Conservation (phyloP, 768 basidiomycete species). For the Hortiboletus flavorubellus region DNA sequence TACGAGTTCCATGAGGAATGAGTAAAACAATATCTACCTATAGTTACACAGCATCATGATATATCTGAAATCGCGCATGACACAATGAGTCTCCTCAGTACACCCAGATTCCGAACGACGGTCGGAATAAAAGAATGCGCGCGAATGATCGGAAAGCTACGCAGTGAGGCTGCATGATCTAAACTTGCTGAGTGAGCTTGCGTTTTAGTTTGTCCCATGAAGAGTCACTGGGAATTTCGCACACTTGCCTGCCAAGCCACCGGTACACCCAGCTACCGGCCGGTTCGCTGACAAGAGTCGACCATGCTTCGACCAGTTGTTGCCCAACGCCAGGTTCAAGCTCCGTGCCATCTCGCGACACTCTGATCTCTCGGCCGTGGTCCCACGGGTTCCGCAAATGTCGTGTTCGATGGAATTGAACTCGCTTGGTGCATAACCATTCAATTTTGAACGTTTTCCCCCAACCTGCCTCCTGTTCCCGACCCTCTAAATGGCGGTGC, state of each 20-base stretch:
- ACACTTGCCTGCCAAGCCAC: background rate
- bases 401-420: conserved; percentile 74
- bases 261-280: background rate
- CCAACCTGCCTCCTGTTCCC: conserved; percentile 44
- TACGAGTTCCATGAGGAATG: background rate
- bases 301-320: conserved; percentile 69
- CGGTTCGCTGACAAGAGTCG: conserved; percentile 29
- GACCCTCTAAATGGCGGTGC: background rate
- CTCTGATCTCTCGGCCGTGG: conserved; percentile 74
- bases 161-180: background rate
- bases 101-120: too few species aligned
- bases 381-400: conserved; percentile 94
- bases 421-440: conserved; percentile 68
- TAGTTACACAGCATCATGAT: background rate
- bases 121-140: background rate
- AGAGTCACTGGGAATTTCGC: background rate
- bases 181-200: background rate
- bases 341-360: conserved; percentile 89
- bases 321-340: conserved; percentile 77
- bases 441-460: conserved; percentile 78
- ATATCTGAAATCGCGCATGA: background rate
- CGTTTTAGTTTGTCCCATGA: background rate
- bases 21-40: background rate
- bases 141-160: background rate
- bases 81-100: background rate